phyloP scores from a whole-genome alignment of 768 basidiomycete species.

The Lactarius trivialis region DNA sequence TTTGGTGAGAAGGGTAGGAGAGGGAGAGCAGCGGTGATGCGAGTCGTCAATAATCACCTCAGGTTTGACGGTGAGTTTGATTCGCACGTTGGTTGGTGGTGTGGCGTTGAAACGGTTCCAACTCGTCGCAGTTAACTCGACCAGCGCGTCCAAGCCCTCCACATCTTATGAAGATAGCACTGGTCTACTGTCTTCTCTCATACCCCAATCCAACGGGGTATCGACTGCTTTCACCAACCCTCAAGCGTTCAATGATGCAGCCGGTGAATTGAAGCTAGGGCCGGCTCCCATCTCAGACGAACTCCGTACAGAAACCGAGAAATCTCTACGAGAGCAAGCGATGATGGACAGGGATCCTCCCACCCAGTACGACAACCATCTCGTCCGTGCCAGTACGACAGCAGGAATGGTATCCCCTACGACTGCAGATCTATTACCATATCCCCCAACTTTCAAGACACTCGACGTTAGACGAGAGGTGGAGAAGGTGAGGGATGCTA shows the following conservation, averaged over 20 bases:
- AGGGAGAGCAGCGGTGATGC: constrained; percentile 84
- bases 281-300: constrained; percentile 73
- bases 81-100: constrained; percentile 1
- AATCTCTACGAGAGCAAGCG: constrained; percentile 73
- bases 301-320: constrained; percentile 72
- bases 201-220: constrained; percentile 53
- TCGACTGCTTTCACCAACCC: constrained; percentile 50
- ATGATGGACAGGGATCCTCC: constrained; percentile 65
- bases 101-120: constrained; percentile 24
- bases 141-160: constrained; percentile 57
- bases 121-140: constrained; percentile 53
- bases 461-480: constrained; percentile 90
- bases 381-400: constrained; percentile 41
- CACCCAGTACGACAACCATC: constrained; percentile 59
- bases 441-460: constrained; percentile 75
- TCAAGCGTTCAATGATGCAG: constrained; percentile 67
- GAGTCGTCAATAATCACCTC: constrained; percentile 90
- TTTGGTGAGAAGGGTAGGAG: constrained; percentile 75
- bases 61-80: constrained; percentile 71
- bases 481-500: constrained; percentile 77
- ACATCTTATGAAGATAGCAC: constrained; percentile 81
- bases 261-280: constrained; percentile 80
- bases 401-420: constrained; percentile 59
- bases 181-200: constrained; percentile 72
- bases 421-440: constrained; percentile 69